Percentiles rank a stretch among this genome's conserved stretches.
phyloP scores from a whole-genome alignment of 1,284 basidiomycete species.

The Trichosporon coremiiforme region DNA sequence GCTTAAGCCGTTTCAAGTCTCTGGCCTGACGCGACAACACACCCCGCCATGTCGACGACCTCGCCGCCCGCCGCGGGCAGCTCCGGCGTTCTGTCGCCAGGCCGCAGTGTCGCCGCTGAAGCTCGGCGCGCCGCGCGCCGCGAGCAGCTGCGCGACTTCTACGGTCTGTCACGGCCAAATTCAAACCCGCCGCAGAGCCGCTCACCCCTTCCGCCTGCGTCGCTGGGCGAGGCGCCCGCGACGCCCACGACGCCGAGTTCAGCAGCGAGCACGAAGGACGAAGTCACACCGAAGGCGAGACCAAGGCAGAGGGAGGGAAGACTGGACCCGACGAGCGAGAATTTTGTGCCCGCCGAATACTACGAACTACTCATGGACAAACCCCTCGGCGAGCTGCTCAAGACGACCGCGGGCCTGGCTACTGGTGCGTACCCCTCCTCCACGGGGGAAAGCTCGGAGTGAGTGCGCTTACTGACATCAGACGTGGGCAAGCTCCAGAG shows the following conservation, averaged over 20 bases:
- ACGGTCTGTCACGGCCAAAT: constrained; percentile 36
- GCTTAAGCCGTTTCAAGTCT: not conserved
- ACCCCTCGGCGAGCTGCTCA: constrained; percentile 45
- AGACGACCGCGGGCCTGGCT: constrained; percentile 40
- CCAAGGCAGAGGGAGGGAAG: not conserved
- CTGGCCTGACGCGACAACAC: constrained; percentile 3
- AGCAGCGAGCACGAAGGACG: not conserved
- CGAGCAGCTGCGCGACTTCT: constrained; percentile 51
- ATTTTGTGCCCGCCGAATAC: constrained; percentile 48
- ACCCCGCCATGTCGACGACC: constrained; percentile 10
- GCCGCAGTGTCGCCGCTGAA: constrained; percentile 26
- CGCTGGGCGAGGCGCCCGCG: not conserved
- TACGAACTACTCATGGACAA: constrained; percentile 49
- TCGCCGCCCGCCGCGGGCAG: constrained; percentile 2
- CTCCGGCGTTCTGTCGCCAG: constrained; percentile 26
- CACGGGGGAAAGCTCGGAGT: no score
- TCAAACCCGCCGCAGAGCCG: constrained; percentile 1
- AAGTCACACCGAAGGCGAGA: not conserved
- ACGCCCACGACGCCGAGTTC: constrained; percentile 12
- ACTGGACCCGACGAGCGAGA: constrained; percentile 15
- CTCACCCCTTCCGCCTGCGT: not conserved
- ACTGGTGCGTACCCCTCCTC: constrained; percentile 49
- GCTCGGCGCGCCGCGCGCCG: constrained; percentile 41
- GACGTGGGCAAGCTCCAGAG: constrained; percentile 52
- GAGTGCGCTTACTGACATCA: no score